Conservation (phyloP, 805 yeast genomes). For the Allodekkera sacchari region DNA sequence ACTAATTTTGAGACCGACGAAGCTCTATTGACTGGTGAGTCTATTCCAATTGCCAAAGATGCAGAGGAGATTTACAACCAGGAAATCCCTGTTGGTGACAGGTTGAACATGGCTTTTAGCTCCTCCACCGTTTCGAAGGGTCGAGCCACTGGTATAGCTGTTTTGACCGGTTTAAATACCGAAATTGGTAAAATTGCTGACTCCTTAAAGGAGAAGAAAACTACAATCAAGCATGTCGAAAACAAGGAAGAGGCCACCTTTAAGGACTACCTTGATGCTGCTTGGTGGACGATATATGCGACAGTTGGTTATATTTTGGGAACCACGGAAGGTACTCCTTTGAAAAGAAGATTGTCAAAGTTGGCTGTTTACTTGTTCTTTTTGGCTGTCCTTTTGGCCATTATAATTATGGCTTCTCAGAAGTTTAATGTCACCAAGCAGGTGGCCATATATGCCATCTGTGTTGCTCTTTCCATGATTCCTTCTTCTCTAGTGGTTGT, state of each 20-base stretch:
- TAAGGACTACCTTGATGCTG: conserved; percentile 39
- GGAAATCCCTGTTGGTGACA: conserved; percentile 59
- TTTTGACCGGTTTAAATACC: conserved; percentile 60
- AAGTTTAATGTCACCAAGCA: conserved; percentile 64
- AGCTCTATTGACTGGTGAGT: conserved; percentile 84
- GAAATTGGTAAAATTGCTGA: conserved; percentile 71
- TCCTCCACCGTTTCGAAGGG: conserved; percentile 70
- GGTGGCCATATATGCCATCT: conserved; percentile 83
- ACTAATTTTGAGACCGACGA: conserved; percentile 76
- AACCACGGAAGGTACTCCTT: conserved; percentile 71
- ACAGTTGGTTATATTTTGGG: conserved; percentile 66
- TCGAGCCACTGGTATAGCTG: conserved; percentile 61
- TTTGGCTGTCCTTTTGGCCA: conserved; percentile 79
- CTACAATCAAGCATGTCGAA: conserved; percentile 32
- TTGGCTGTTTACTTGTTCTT: conserved; percentile 65
- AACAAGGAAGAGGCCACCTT: conserved; percentile 36
- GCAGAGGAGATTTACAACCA: conserved; percentile 30
- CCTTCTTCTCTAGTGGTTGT: conserved; percentile 77
- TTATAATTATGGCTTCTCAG: conserved; percentile 82
- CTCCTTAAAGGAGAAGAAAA: conserved; percentile 37
- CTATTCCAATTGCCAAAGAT: conserved; percentile 60
- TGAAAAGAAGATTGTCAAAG: conserved; percentile 67
- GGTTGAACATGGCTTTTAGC: conserved; percentile 62
- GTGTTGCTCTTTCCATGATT: conserved; percentile 76
- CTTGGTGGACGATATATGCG: conserved; percentile 40